Evolutionary conservation across 805 yeast genomes (phyloP).

Genomic region (Ogataea methylovora): DNA sequence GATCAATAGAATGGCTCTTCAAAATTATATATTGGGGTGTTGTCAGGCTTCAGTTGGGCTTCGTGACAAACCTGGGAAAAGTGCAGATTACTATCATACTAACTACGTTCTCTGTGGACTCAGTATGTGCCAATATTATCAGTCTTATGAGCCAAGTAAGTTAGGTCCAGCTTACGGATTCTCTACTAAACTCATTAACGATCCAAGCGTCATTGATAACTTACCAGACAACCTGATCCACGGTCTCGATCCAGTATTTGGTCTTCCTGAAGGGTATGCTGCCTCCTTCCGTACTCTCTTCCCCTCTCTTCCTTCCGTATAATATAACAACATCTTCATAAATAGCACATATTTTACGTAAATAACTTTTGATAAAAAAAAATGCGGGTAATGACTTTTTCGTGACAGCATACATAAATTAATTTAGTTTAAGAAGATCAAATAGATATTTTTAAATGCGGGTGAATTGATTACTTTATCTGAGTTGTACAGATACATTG

Average conservation of each 20-base stretch:
- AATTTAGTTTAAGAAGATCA: too few relatives aligned
- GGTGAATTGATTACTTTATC: too few relatives aligned
- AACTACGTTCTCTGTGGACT: constrained; percentile 79
- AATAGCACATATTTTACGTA: too few relatives aligned
- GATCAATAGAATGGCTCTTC: constrained; percentile 50
- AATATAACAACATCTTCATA: too few relatives aligned
- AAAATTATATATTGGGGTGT: constrained; percentile 63
- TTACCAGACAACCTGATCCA: constrained; percentile 12
- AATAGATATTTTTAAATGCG: too few relatives aligned
- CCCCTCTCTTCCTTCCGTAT: too few relatives aligned
- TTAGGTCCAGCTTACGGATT: constrained; percentile 24
- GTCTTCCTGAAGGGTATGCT: constrained; percentile 37
- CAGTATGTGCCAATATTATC: constrained; percentile 45
- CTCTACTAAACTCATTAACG: constrained; percentile 9
- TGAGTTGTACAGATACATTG: too few relatives aligned
- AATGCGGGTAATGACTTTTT: too few relatives aligned
- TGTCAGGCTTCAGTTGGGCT: constrained; percentile 69
- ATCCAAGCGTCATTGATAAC: constrained; percentile 12
- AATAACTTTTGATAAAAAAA: too few relatives aligned
- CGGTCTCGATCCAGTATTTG: constrained; percentile 51
- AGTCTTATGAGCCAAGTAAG: constrained; percentile 11
- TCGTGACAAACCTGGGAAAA: constrained; percentile 78
- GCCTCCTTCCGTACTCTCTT: too few relatives aligned
- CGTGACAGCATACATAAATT: too few relatives aligned
- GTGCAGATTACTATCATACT: constrained; percentile 85